These are phyloP conservation scores for Xylaria sp. DNA, from an alignment of 2,329 filamentous ascomycete genomes.

Conservation along the genomic window DNA sequence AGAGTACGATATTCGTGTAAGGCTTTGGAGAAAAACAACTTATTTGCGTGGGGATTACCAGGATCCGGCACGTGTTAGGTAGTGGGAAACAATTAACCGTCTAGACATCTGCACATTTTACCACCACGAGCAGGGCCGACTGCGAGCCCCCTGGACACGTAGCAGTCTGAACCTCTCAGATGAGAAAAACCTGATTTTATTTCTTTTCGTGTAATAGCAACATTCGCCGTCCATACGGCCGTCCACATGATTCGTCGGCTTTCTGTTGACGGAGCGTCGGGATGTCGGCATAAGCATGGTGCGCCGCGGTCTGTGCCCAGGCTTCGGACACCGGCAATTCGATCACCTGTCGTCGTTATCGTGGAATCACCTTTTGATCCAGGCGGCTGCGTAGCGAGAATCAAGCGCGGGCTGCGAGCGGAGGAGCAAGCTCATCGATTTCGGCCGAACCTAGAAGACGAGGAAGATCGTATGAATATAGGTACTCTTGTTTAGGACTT, in stretches of 20 bases:
- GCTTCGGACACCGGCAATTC: slow-evolving; percentile 27
- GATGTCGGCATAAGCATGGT: slow-evolving; percentile 39
- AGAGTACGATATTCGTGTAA: slow-evolving; percentile 10
- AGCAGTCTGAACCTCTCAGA: slow-evolving; percentile 49
- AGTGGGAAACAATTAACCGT: slow-evolving; percentile 51
- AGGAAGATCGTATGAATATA: slow-evolving; percentile 79
- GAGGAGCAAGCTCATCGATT: slow-evolving; percentile 71
- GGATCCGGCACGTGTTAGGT: slow-evolving; percentile 42
- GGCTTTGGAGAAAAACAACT: slow-evolving; percentile 28
- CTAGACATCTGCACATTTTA: slow-evolving; percentile 47
- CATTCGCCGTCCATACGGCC: slow-evolving; percentile 47
- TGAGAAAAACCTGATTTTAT: slow-evolving; percentile 52
- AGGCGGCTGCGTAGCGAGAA: slow-evolving; percentile 41
- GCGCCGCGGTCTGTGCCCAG: slow-evolving; percentile 22
- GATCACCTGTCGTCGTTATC: slow-evolving; percentile 43
- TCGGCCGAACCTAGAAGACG: slow-evolving; percentile 91
- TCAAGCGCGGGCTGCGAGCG: slow-evolving; percentile 42
- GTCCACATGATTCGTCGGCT: slow-evolving; percentile 43
- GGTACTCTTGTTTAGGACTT: slow-evolving; percentile 74
- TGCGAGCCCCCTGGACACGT: slow-evolving; percentile 37
- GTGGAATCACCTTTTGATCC: slow-evolving; percentile 39
- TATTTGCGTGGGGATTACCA: slow-evolving; percentile 46
- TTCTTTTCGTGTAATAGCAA: slow-evolving; percentile 52
- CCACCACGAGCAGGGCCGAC: slow-evolving; percentile 41
- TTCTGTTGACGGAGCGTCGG: slow-evolving; percentile 36